Percentiles rank a stretch among this genome's conserved stretches.
phyloP scores from a whole-genome alignment of 805 yeast genomes.

The Candida alai region DNA sequence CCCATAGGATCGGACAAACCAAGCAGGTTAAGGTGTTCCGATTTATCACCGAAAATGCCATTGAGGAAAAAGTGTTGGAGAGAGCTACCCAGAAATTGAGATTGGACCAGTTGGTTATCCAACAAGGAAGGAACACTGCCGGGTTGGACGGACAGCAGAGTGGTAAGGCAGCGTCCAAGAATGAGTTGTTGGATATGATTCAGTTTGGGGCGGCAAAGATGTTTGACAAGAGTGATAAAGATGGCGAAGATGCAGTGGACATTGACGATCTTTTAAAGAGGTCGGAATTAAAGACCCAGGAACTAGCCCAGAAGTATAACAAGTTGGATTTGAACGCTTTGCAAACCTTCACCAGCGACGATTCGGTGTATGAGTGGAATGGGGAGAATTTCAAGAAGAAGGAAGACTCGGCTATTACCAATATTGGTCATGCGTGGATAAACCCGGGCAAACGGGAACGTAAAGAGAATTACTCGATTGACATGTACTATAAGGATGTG shows the following conservation, averaged over 20 bases:
- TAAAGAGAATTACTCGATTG: constrained; percentile 81
- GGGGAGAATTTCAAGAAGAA: constrained; percentile 78
- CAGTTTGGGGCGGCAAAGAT: constrained; percentile 78
- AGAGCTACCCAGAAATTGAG: constrained; percentile 78
- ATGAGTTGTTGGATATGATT: constrained; percentile 75
- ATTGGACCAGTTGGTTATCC: constrained; percentile 78
- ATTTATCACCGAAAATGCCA: constrained; percentile 76
- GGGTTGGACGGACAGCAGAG: constrained; percentile 29
- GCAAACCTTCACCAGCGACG: constrained; percentile 68
- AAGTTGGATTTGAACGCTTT: constrained; percentile 71
- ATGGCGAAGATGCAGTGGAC: constrained; percentile 46
- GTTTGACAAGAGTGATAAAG: constrained; percentile 34
- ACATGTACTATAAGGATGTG: constrained; percentile 79
- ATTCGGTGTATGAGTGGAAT: constrained; percentile 79
- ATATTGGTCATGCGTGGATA: constrained; percentile 64
- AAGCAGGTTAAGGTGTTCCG: constrained; percentile 79
- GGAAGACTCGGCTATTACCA: constrained; percentile 44
- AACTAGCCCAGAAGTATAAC: constrained; percentile 59
- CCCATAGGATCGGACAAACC: constrained; percentile 84
- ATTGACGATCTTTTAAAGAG: constrained; percentile 56
- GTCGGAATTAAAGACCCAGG: constrained; percentile 62
- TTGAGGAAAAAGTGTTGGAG: constrained; percentile 78
- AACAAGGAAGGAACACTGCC: constrained; percentile 55
- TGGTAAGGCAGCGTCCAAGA: constrained; percentile 50
- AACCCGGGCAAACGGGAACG: constrained; percentile 84